Evolutionary conservation across 345 rosid species (phyloP).

Genomic region (Hirschfeldia incana): DNA sequence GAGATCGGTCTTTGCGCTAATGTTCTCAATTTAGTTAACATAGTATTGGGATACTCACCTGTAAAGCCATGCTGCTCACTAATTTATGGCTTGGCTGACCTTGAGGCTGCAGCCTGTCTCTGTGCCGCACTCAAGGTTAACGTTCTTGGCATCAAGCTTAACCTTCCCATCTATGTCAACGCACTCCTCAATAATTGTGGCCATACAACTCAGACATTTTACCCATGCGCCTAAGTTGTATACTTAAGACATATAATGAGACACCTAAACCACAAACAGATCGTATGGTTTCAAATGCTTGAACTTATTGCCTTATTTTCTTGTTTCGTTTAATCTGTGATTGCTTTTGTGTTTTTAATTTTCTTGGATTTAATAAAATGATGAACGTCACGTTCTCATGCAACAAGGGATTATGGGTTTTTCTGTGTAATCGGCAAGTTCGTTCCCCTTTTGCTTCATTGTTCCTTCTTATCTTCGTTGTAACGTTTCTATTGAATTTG

Average conservation of each 20-base stretch:
- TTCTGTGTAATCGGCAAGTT: not conserved
- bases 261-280: not conserved
- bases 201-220: not conserved
- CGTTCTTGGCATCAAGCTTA: not conserved
- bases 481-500: too few relatives aligned
- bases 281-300: not conserved
- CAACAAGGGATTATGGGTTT: not conserved
- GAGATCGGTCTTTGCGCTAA: too few relatives aligned
- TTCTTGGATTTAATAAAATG: too few relatives aligned
- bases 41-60: not conserved
- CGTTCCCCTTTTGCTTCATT: too few relatives aligned
- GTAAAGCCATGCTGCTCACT: not conserved
- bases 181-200: not conserved
- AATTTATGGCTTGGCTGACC: not conserved
- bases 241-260: too few relatives aligned
- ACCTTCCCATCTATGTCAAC: not conserved
- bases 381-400: not conserved
- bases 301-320: not conserved
- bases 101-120: not conserved
- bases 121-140: not conserved
- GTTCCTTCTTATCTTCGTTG: not conserved
- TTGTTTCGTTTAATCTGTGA: not conserved
- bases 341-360: not conserved
- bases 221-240: not conserved
- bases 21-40: too few relatives aligned